Evolutionary conservation across 2,329 filamentous ascomycete genomes (phyloP).

Genomic region (Daldinia sp.): DNA sequence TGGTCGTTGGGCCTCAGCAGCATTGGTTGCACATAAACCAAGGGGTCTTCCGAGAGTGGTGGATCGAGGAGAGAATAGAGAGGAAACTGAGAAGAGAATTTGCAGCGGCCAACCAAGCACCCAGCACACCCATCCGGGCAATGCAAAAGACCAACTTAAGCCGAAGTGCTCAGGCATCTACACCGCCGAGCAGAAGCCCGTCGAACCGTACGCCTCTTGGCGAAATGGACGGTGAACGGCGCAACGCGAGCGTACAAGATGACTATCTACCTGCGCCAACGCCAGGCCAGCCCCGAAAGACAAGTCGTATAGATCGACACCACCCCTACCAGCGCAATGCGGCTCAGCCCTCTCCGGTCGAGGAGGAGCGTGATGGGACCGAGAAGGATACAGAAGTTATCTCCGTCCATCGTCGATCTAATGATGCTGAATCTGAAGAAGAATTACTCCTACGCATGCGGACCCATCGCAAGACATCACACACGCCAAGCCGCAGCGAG

Average conservation of each 20-base stretch:
- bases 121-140: conserved; percentile 68
- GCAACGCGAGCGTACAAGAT: conserved; percentile 74
- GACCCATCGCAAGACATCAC: conserved; percentile 70
- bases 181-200: conserved; percentile 81
- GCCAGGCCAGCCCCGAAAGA: conserved; percentile 93
- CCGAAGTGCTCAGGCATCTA: conserved; percentile 76
- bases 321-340: conserved; percentile 73
- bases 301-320: conserved; percentile 77
- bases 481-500: conserved; percentile 67
- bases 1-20: conserved; percentile 98
- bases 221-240: conserved; percentile 85
- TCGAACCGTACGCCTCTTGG: conserved; percentile 86
- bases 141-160: conserved; percentile 65
- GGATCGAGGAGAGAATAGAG: conserved; percentile 87
- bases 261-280: conserved; percentile 95
- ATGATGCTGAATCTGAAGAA: conserved; percentile 78
- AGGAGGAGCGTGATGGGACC: conserved; percentile 59
- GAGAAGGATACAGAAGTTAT: conserved; percentile 68
- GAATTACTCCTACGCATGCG: conserved; percentile 81
- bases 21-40: conserved; percentile 99
- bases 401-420: conserved; percentile 67
- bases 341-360: conserved; percentile 54
- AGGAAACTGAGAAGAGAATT: conserved; percentile 69
- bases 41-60: conserved; percentile 97
- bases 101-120: conserved; percentile 58